phyloP scores from a whole-genome alignment of 2,329 filamentous ascomycete genomes.

The Colletotrichum aenigma region DNA sequence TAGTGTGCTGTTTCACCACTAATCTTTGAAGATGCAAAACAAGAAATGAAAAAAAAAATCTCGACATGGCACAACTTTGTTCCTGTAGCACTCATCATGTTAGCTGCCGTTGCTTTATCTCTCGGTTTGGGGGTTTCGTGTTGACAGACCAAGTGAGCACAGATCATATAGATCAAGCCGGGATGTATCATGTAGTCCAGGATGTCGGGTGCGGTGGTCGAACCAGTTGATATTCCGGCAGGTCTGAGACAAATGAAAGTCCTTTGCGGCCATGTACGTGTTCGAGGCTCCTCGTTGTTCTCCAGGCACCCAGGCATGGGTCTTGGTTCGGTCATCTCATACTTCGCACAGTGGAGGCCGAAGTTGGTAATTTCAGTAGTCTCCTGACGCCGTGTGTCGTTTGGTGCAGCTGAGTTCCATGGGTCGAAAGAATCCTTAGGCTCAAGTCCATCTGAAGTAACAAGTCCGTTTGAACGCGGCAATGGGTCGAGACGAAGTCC shows the following conservation, averaged over 20 bases:
- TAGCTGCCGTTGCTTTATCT: conserved; percentile 31
- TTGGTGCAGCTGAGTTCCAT: not conserved
- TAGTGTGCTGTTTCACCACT: conserved; percentile 61
- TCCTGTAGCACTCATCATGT: conserved; percentile 41
- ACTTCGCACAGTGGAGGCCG: not conserved
- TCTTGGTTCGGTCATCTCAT: not conserved
- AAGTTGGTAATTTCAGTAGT: not conserved
- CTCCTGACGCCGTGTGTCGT: not conserved
- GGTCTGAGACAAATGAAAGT: not conserved
- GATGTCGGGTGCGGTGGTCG: not conserved
- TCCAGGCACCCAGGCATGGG: not conserved
- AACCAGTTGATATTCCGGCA: not conserved
- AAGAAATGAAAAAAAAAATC: conserved; percentile 32
- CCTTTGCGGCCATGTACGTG: not conserved
- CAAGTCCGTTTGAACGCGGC: not conserved
- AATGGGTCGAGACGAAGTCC: not conserved
- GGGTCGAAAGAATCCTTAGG: not conserved
- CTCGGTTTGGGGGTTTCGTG: conserved; percentile 19
- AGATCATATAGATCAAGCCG: conserved; percentile 11
- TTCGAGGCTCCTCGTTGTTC: not conserved
- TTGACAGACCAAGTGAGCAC: conserved; percentile 39
- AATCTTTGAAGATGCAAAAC: conserved; percentile 29
- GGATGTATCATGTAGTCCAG: not conserved
- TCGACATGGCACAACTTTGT: conserved; percentile 62
- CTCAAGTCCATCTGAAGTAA: not conserved